Base-by-base conservation (phyloP, 2,329 filamentous ascomycete genomes). In the Plenodomus lindquistii region DNA sequence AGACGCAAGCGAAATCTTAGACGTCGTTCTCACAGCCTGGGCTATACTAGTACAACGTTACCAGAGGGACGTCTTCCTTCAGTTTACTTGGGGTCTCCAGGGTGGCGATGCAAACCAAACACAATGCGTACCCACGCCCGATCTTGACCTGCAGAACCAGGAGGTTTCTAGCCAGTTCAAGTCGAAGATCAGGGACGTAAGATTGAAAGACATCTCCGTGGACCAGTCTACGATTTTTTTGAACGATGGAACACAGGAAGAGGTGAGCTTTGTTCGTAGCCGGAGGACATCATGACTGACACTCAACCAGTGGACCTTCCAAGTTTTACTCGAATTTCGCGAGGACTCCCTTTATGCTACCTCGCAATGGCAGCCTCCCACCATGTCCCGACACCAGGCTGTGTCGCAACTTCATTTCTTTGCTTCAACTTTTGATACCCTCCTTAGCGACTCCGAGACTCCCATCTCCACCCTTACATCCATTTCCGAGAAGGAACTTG, bases 381-480 rank as follows among this genome's bases (percentile, higher is more conserved):
- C 64, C 35, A 73, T 78, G 59, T 66, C 75, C 15, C 67, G 64
- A 31, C 77, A 75, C 54, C 78, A 77, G 51, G 65, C 78, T 1
- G 67, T 66, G 2, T 70, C 69, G 21, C 69, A 79, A 44, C 67
- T 79, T 31, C 66, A 75, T 35, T 72, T 71, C 19, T 66, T 81
- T 24, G 65, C 69, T 40, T 73, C 46, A 22, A 69, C 67, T 29
- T 50, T 71, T 46, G 55, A 59, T 48, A 61, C 51, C 46, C 54
- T 80, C 40, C 74, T 80, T 18, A 49, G 27, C 36, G 46, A 57
- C 24, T 44, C 50, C 16, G 51, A 58, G 31, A 46, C 44, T 21
- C 42, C 51, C 0, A 47, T 66, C 15, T 46, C 57, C 2, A n/a
- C 44, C 16, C 45, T 70, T 29, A 40, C 55, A 7, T 46, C 50